Percentiles rank a stretch among this genome's conserved stretches.
Conservation (phyloP, 176 grass and related monocot genomes). For the Chloris gayana region DNA sequence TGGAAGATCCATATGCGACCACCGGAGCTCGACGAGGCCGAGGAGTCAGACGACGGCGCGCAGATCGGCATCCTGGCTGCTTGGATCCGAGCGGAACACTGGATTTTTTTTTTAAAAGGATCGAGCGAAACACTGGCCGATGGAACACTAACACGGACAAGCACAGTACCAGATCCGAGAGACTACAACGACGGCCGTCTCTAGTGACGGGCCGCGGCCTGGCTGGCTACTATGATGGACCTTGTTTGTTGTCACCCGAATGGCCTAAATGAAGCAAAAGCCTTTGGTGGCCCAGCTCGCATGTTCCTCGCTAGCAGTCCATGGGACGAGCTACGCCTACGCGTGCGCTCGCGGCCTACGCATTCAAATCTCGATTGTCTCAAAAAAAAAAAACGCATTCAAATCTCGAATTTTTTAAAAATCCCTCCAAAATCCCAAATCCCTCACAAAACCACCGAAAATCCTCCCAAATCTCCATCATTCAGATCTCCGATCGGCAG, state of each 20-base stretch:
- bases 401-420: no score
- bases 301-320: no score
- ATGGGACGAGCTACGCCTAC: no score
- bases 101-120: no score
- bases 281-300: neutral
- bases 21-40: constrained; percentile 23
- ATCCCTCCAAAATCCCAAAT: no score
- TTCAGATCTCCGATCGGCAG: neutral
- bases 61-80: constrained; percentile 64
- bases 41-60: constrained; percentile 50
- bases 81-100: constrained; percentile 1
- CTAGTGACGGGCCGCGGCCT: neutral
- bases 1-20: constrained; percentile 51
- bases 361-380: no score
- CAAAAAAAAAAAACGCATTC: no score
- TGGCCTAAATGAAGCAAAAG: neutral
- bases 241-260: neutral
- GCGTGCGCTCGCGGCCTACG: no score
- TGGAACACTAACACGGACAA: no score
- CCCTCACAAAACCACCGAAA: neutral
- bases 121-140: neutral
- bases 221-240: neutral
- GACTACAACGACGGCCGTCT: no score
- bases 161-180: no score
- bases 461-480: neutral